Percentiles rank a stretch among this genome's conserved stretches.
Evolutionary conservation across 257 asterid species (phyloP).

Genomic region (Primulina eburnea): DNA sequence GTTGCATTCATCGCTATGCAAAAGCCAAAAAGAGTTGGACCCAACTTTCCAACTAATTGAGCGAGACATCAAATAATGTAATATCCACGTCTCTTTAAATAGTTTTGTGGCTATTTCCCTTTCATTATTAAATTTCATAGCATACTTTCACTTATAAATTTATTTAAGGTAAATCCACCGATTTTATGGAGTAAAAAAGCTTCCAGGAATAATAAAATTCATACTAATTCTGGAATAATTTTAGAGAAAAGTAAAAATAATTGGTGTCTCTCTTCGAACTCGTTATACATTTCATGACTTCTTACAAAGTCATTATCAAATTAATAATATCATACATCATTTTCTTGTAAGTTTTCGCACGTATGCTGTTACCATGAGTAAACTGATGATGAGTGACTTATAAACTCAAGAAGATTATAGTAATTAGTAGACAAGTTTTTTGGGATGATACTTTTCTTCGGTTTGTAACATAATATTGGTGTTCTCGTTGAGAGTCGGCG

Average conservation of each 20-base stretch:
- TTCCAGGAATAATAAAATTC: neutral
- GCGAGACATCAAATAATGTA: constrained; percentile 18
- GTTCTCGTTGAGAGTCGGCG: no score
- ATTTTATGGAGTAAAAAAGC: neutral
- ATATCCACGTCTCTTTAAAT: neutral
- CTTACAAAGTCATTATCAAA: neutral
- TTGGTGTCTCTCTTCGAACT: neutral
- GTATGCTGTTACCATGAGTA: no score
- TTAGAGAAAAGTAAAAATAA: no score
- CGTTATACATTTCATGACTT: no score
- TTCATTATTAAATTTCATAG: constrained; percentile 4
- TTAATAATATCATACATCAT: no score
- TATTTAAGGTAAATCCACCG: neutral
- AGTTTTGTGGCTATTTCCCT: neutral
- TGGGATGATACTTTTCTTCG: no score
- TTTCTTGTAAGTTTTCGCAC: no score
- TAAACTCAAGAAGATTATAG: no score
- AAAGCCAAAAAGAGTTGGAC: constrained; percentile 5
- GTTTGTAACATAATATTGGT: no score
- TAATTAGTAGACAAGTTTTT: no score
- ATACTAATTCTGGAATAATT: no score
- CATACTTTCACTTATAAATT: neutral
- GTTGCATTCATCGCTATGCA: neutral
- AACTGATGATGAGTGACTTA: no score
- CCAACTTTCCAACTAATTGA: constrained; percentile 29